Conservation (phyloP, 805 yeast species). For the Lipomyces sp. region DNA sequence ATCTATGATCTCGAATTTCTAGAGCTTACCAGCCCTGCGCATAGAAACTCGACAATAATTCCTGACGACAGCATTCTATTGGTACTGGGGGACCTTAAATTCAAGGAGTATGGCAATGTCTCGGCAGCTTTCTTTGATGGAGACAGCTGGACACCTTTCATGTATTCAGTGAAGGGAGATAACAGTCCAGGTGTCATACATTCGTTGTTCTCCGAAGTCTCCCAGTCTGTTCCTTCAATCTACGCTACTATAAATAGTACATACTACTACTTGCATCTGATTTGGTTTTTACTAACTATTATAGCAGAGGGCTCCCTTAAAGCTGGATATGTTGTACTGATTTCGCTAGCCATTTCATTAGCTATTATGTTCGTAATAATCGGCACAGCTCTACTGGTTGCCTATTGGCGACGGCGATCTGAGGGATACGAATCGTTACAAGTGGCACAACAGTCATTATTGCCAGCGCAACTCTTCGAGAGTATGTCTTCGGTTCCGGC, state of each 20-base stretch:
- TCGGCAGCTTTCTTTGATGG: constrained; percentile 73
- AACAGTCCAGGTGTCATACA: constrained; percentile 40
- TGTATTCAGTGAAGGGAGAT: constrained; percentile 51
- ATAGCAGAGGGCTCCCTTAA: constrained; percentile 43
- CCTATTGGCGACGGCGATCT: constrained; percentile 48
- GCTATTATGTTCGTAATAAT: constrained; percentile 54
- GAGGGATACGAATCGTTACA: constrained; percentile 46
- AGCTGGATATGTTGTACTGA: constrained; percentile 69
- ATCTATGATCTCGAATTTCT: constrained; percentile 56
- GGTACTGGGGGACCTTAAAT: constrained; percentile 60
- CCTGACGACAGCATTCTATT: constrained; percentile 56
- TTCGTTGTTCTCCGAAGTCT: constrained; percentile 44
- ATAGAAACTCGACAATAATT: constrained; percentile 42
- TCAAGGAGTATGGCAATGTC: constrained; percentile 58
- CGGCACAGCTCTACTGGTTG: constrained; percentile 51
- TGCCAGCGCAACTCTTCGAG: constrained; percentile 22
- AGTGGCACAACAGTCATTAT: constrained; percentile 15
- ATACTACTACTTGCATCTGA: constrained; percentile 2
- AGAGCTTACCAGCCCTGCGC: constrained; percentile 44
- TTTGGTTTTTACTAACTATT: neutral
- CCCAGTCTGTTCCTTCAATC: constrained; percentile 31
- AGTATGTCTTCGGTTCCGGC: constrained; percentile 1
- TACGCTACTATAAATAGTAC: constrained; percentile 1
- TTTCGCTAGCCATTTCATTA: constrained; percentile 69
- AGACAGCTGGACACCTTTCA: constrained; percentile 65